phyloP scores from a whole-genome alignment of 2,329 filamentous ascomycete genomes.

The Hymenoscyphus salicellus region DNA sequence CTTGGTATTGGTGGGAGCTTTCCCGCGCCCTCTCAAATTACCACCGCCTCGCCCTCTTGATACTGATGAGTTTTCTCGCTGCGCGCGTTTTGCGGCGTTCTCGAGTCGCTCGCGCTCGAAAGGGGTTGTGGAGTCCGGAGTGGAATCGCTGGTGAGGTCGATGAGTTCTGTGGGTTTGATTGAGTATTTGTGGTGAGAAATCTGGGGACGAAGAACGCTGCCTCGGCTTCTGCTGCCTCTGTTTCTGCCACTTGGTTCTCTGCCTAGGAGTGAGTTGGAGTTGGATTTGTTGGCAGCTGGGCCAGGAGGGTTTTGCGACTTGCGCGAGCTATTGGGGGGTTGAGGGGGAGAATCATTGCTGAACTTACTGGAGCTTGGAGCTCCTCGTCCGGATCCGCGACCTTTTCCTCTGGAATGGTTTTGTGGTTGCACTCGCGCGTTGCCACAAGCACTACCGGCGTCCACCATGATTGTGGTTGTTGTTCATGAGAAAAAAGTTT shows the following conservation, averaged over 20 bases:
- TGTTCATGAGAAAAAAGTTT: slow-evolving; percentile 31
- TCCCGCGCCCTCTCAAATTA: slow-evolving; percentile 18
- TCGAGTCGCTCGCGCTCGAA: slow-evolving; percentile 35
- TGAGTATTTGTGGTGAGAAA: slow-evolving; percentile 19
- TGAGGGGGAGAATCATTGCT: slow-evolving; percentile 14
- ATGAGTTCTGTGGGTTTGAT: slow-evolving; percentile 11
- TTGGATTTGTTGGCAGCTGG: neutral
- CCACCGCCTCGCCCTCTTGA: slow-evolving; percentile 23
- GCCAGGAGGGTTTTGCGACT: slow-evolving; percentile 9
- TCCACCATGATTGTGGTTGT: slow-evolving; percentile 33
- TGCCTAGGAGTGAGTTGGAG: neutral
- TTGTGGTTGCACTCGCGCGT: slow-evolving; percentile 26
- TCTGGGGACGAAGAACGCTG: slow-evolving; percentile 6
- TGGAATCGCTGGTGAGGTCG: too few relatives aligned
- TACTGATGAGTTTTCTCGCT: slow-evolving; percentile 25
- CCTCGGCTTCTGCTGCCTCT: neutral
- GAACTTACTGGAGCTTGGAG: slow-evolving; percentile 34
- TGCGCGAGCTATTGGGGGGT: slow-evolving; percentile 7
- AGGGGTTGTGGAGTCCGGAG: slow-evolving; percentile 19
- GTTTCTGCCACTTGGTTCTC: neutral
- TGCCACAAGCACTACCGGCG: slow-evolving; percentile 30
- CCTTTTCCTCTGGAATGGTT: slow-evolving; percentile 35
- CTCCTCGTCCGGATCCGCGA: slow-evolving; percentile 35
- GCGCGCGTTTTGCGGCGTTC: slow-evolving; percentile 36
- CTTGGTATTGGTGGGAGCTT: slow-evolving; percentile 25